Percentiles rank a stretch among this genome's conserved stretches.
These are phyloP conservation scores for Neurospora sp. DNA, from an alignment of 495 filamentous ascomycete species.

Conservation along the genomic window DNA sequence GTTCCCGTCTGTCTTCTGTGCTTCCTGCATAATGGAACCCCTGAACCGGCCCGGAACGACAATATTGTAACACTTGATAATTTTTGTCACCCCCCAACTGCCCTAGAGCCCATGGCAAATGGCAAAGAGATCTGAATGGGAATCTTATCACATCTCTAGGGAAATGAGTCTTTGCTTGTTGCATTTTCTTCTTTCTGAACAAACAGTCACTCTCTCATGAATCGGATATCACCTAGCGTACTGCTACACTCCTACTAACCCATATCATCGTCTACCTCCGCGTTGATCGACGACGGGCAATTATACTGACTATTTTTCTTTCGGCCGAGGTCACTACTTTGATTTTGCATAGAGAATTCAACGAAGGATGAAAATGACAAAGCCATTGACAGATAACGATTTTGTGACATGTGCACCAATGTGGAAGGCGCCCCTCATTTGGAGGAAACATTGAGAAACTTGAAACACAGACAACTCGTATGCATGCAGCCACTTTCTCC, in stretches of 20 bases:
- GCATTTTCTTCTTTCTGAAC: neutral
- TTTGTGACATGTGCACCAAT: neutral
- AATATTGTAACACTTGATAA: neutral
- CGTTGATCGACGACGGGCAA: neutral
- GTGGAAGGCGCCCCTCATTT: neutral
- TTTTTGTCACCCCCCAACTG: neutral
- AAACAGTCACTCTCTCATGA: neutral
- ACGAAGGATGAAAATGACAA: neutral
- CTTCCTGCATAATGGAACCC: neutral
- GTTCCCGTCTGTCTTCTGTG: neutral
- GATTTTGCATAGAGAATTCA: neutral
- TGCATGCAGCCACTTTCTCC: neutral
- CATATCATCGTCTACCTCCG: neutral
- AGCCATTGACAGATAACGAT: neutral
- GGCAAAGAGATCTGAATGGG: neutral
- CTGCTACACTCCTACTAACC: neutral
- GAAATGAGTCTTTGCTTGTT: neutral
- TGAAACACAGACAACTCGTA: neutral
- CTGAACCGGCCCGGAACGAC: neutral
- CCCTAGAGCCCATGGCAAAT: neutral
- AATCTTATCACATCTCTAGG: neutral
- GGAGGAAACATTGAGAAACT: neutral
- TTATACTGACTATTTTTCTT: neutral
- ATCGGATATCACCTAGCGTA: neutral
- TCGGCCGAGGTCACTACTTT: neutral